Percentiles rank a stretch among this genome's conserved stretches.
These are phyloP conservation scores for Amphirosellinia nigrospora DNA, from an alignment of 495 filamentous ascomycete genomes.

Conservation along the genomic window DNA sequence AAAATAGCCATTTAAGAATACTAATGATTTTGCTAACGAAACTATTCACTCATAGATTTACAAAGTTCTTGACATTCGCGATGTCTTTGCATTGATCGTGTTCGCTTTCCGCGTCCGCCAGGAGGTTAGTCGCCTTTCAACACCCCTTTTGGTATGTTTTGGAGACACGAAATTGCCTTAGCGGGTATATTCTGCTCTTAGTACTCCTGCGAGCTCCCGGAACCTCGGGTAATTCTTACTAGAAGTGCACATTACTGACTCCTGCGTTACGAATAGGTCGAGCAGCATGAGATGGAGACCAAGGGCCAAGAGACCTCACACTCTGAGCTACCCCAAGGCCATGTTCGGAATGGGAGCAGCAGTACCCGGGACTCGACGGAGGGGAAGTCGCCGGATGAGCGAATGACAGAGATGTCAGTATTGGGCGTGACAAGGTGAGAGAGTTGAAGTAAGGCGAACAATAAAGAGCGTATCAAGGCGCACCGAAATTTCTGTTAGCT, in stretches of 20 bases:
- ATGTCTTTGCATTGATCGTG: slow-evolving; percentile 11
- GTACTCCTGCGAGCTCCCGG: too few species aligned
- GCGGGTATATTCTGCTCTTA: too few species aligned
- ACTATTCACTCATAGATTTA: not conserved
- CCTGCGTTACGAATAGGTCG: too few species aligned
- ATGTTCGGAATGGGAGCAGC: not conserved
- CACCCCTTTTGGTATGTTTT: too few species aligned
- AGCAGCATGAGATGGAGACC: slow-evolving; percentile 7
- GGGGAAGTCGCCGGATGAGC: slow-evolving; percentile 7
- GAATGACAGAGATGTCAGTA: not conserved
- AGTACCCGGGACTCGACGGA: not conserved
- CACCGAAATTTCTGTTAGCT: not conserved
- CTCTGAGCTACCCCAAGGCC: not conserved
- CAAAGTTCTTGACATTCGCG: slow-evolving; percentile 22
- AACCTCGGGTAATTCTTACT: too few species aligned
- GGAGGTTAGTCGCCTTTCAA: too few species aligned
- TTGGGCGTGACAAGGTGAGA: too few species aligned
- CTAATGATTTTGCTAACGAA: not conserved
- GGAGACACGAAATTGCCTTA: too few species aligned
- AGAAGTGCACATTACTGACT: too few species aligned
- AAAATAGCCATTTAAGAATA: not conserved
- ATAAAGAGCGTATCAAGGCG: not conserved
- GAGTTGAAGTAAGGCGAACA: too few species aligned
- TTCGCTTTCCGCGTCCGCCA: slow-evolving; percentile 15
- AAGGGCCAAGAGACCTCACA: not conserved